Conservation (phyloP, 1,139 yeast species). For the Hansenula anomala region DNA sequence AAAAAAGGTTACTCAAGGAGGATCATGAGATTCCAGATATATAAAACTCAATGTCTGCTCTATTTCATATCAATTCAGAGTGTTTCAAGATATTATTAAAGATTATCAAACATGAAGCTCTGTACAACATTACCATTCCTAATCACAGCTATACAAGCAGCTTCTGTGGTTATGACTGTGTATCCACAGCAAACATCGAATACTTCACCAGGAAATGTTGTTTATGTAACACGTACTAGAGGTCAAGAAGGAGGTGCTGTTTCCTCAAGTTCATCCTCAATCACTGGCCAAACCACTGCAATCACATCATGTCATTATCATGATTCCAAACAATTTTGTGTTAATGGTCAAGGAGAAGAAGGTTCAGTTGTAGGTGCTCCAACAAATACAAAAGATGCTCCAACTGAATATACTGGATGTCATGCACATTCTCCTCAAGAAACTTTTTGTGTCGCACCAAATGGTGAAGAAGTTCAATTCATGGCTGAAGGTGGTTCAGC, state of each 20-base stretch:
- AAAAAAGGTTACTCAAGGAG: too few relatives aligned
- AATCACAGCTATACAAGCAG: neutral
- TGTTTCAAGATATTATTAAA: too few relatives aligned
- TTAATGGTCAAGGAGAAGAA: conserved; percentile 14
- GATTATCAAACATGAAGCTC: too few relatives aligned
- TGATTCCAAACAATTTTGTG: conserved; percentile 10
- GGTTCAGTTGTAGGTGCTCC: conserved; percentile 14
- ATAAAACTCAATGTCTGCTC: too few relatives aligned
- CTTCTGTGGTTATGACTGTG: neutral
- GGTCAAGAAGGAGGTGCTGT: neutral
- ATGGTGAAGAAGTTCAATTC: conserved; percentile 13
- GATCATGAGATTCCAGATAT: too few relatives aligned
- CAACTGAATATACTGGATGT: conserved; percentile 10
- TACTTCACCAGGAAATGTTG: neutral
- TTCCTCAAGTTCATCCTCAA: neutral
- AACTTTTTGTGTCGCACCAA: conserved; percentile 12
- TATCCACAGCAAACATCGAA: conserved; percentile 1
- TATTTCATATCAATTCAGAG: too few relatives aligned
- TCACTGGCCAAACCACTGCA: conserved; percentile 9
- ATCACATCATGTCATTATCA: conserved; percentile 17
- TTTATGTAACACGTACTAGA: conserved; percentile 3
- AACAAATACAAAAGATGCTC: neutral
- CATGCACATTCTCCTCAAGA: conserved; percentile 13
- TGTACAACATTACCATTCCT: neutral
- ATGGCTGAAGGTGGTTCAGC: conserved; percentile 1